Evolutionary conservation across 78 protist species (phyloP).

Genomic region (Corallochytrium limacisporum): DNA sequence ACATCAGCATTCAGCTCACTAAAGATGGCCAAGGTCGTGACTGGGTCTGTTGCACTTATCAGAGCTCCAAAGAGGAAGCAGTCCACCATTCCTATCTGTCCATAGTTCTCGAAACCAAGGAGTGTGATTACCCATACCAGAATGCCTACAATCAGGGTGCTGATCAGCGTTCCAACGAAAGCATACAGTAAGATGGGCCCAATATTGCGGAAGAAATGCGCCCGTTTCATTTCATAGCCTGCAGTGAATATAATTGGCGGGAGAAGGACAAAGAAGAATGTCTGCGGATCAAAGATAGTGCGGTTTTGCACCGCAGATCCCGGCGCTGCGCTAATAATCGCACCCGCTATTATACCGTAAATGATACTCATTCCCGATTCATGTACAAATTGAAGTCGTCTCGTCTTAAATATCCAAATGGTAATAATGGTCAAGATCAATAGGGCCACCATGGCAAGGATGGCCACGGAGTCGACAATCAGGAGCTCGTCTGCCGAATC

Average conservation of each 20-base stretch:
- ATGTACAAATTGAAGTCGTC: neutral
- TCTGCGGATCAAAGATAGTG: conserved; percentile 12
- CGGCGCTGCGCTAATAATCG: neutral
- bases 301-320: neutral
- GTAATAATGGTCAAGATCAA: conserved; percentile 7
- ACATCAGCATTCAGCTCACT: conserved; percentile 29
- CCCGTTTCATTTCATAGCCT: conserved; percentile 6
- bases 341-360: conserved; percentile 20
- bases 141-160: neutral
- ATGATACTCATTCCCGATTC: conserved; percentile 19
- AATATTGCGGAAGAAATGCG: conserved; percentile 12
- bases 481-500: neutral
- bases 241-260: conserved; percentile 22
- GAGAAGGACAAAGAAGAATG: conserved; percentile 23
- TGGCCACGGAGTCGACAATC: neutral
- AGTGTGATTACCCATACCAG: neutral
- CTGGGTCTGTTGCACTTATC: conserved; percentile 72
- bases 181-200: neutral
- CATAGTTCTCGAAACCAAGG: neutral
- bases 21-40: conserved; percentile 41
- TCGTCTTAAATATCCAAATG: neutral
- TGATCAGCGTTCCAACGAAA: conserved; percentile 8
- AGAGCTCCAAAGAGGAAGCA: conserved; percentile 68
- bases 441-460: neutral
- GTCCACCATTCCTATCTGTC: conserved; percentile 7